These are phyloP conservation scores for Liriodendron chinense DNA, from an alignment of 164 flowering plant genomes.

Conservation along the genomic window DNA sequence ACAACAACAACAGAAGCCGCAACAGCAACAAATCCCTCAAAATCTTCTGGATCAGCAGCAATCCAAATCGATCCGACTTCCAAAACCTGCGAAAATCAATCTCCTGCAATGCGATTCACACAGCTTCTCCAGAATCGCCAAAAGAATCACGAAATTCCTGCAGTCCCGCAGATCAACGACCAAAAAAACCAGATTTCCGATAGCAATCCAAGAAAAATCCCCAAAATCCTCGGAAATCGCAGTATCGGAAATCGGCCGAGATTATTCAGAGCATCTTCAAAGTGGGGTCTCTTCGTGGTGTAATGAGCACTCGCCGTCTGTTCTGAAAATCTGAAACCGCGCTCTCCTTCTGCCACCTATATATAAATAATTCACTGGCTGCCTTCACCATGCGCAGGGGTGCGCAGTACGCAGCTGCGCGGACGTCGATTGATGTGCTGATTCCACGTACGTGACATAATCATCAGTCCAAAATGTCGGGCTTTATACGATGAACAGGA, in stretches of 20 bases:
- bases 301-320: neutral
- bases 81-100: neutral
- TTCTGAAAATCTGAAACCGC: neutral
- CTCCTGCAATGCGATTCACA: neutral
- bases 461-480: neutral
- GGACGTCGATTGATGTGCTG: neutral
- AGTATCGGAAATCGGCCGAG: no score
- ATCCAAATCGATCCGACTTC: neutral
- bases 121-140: neutral
- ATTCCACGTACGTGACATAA: neutral
- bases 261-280: neutral
- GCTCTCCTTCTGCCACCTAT: neutral
- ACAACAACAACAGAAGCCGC: neutral
- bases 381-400: neutral
- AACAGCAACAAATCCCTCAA: neutral
- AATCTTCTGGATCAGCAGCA: neutral
- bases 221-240: conserved; percentile 1
- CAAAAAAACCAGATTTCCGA: neutral
- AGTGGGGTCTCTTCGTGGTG: neutral
- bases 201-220: neutral
- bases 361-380: neutral
- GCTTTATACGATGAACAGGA: neutral
- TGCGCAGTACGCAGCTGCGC: neutral
- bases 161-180: neutral
- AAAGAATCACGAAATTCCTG: neutral